Base-by-base conservation (phyloP, 495 filamentous ascomycete species). In the Penicillium psychrofluorescens region DNA sequence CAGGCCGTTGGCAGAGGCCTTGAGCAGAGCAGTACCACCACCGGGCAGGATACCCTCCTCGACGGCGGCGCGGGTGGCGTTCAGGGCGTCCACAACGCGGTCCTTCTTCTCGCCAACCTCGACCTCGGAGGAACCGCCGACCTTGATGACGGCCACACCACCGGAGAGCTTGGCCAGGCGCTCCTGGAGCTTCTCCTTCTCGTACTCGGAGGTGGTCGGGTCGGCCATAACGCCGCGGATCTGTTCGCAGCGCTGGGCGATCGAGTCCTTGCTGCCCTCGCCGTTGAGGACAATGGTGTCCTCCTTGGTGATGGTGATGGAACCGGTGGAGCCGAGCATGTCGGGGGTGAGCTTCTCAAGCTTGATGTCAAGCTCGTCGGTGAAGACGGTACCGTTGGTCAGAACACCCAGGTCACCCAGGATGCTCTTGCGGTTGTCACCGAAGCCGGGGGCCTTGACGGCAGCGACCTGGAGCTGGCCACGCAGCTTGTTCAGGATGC, bases 81-180 rank as follows among this genome's bases (percentile, higher is more conserved):
- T 98, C 44, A 98, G 79, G 38, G 92, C 92, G 70, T 98, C 92
- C 40, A 97, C 90, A 53, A 97, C 95, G 54, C 92, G 88, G 67
- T 98, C 92, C 78, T 98, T 98, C 88, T 98, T 98, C 82, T 98
- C 92, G 51, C 87, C 80, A 48, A 98, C 92, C 76, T 98, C 92
- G 51, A 98, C 91, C 73, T 98, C 92, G 53, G 90, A 96, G 45
- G 90, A 76, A 67, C 92, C 92, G 57, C 92, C 92, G 53, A 98
- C 92, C 78, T 91, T 95, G 79, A 98, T 97, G 70, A 98, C 92
- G 50, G 92, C 92, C 60, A 98, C 92, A 79, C 92, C 92, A 43
- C 92, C 92, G 37, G 92, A 97, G 53, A 98, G 88, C 84, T 98
- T 98, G 54, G 92, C 92, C 40, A 97, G 86, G 73, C 92, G 92